Evolutionary conservation across 2,329 filamentous ascomycete genomes (phyloP).

Genomic region (Corinectria fuckeliana): DNA sequence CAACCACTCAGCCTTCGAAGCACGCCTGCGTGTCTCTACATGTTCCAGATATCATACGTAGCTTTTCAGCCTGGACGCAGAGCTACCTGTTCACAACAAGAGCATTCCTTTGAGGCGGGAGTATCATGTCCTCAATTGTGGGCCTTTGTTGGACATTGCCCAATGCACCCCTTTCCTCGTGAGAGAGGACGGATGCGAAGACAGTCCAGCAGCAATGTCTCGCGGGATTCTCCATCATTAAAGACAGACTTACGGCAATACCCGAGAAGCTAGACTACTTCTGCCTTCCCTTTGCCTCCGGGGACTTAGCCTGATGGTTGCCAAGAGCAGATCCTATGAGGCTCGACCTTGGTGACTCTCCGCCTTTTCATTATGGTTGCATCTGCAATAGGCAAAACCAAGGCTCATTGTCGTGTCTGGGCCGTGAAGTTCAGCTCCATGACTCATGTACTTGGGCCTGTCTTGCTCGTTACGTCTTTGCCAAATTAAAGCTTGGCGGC

Average conservation of each 20-base stretch:
- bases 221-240: neutral
- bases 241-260: neutral
- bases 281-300: too few relatives aligned
- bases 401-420: neutral
- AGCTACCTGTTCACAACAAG: too few relatives aligned
- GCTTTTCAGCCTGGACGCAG: too few relatives aligned
- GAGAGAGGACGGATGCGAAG: neutral
- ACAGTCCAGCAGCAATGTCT: neutral
- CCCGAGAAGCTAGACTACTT: neutral
- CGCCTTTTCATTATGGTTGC: neutral
- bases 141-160: neutral
- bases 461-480: neutral
- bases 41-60: neutral
- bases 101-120: neutral
- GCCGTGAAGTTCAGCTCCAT: neutral
- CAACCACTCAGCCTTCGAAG: neutral
- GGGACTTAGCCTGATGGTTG: too few relatives aligned
- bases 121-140: neutral
- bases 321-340: neutral
- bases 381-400: neutral
- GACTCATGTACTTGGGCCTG: neutral
- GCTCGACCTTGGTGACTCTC: neutral
- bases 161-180: neutral
- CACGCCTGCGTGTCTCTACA: neutral
- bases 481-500: too few relatives aligned